Evolutionary conservation across 2,329 filamentous ascomycete genomes (phyloP).

Genomic region (Alternaria conjuncta): DNA sequence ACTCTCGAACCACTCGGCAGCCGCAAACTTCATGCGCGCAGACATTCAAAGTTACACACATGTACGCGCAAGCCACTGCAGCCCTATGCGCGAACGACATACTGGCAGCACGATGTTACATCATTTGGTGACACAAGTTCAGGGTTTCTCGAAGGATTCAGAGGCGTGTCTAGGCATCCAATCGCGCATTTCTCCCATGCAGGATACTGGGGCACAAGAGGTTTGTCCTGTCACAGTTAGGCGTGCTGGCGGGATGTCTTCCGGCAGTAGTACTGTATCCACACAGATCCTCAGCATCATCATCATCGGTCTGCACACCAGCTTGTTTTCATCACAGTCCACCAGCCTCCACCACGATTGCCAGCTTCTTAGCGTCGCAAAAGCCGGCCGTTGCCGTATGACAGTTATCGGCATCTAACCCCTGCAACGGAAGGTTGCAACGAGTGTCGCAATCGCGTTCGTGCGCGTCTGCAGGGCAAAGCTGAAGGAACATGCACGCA

Average conservation of each 20-base stretch:
- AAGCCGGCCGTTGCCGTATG: conserved; percentile 1
- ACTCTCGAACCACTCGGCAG: background rate
- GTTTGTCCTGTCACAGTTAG: background rate
- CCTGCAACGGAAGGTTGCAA: conserved; percentile 11
- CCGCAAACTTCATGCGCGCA: background rate
- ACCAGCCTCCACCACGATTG: background rate
- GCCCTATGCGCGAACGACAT: conserved; percentile 12
- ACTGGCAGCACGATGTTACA: conserved; percentile 1
- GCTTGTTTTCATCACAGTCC: background rate
- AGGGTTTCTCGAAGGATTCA: background rate
- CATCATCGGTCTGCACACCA: background rate
- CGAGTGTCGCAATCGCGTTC: conserved; percentile 3
- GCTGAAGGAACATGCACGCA: background rate
- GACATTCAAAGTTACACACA: background rate
- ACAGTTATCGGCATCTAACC: conserved; percentile 7
- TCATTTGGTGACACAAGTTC: conserved; percentile 5
- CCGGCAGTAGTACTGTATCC: conserved; percentile 5
- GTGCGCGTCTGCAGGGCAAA: background rate
- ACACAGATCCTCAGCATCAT: background rate
- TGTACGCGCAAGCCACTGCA: conserved; percentile 3
- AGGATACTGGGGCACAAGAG: background rate
- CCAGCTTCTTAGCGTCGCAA: conserved; percentile 3
- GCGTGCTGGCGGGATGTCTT: conserved; percentile 3
- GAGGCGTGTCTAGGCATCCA: background rate
- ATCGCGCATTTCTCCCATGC: conserved; percentile 2